phyloP scores from a whole-genome alignment of 2,329 filamentous ascomycete genomes.

The Zymoseptoria passerinii region DNA sequence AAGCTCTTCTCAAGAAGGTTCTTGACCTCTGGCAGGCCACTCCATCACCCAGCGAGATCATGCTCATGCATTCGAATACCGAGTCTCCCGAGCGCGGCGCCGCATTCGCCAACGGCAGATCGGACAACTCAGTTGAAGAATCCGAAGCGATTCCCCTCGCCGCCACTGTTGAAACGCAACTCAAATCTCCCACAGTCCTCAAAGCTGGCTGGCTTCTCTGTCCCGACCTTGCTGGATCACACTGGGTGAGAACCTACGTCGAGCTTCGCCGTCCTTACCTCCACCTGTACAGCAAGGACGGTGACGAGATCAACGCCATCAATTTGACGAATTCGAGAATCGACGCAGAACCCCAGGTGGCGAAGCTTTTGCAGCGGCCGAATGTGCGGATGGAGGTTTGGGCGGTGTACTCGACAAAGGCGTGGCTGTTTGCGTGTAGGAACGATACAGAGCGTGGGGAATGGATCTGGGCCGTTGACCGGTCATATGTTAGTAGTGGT shows the following conservation, averaged over 20 bases:
- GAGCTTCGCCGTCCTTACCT: constrained; percentile 87
- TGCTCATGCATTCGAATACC: constrained; percentile 46
- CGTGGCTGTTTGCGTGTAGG: constrained; percentile 84
- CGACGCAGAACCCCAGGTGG: constrained; percentile 82
- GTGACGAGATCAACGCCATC: constrained; percentile 83
- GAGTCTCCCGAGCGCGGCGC: constrained; percentile 60
- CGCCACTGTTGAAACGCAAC: constrained; percentile 66
- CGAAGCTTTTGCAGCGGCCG: constrained; percentile 54
- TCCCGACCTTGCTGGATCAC: constrained; percentile 63
- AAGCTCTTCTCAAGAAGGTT: constrained; percentile 43
- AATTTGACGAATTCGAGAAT: constrained; percentile 84
- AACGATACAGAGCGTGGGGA: constrained; percentile 90
- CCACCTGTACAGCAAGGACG: constrained; percentile 78
- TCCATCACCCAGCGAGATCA: constrained; percentile 37
- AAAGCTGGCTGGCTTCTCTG: constrained; percentile 85
- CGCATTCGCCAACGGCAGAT: constrained; percentile 29
- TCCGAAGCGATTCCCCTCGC: constrained; percentile 56
- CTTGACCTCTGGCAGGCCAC: constrained; percentile 55
- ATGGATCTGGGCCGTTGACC: constrained; percentile 93
- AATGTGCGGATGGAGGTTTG: constrained; percentile 52
- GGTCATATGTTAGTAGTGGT: constrained; percentile 53
- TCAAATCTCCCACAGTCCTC: constrained; percentile 64
- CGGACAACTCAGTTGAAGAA: constrained; percentile 21
- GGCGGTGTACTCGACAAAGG: constrained; percentile 90
- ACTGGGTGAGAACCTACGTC: constrained; percentile 88